A percentile compares a stretch with the other conserved stretches of the same genome.
Evolutionary conservation across 805 yeast species (phyloP).

Genomic region (Candida khao-thaluensis): DNA sequence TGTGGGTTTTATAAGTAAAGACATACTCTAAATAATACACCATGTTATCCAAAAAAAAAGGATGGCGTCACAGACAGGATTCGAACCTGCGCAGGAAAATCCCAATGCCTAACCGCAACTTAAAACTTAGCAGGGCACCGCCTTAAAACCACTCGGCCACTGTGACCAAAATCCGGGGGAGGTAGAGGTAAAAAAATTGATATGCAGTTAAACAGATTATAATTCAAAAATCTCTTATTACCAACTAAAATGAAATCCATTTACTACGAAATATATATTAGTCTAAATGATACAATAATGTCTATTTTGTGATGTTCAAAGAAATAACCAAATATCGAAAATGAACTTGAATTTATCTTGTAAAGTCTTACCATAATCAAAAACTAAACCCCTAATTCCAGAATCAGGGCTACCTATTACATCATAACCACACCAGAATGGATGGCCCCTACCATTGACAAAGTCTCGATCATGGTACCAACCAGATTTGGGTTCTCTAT

Average conservation of each 20-base stretch:
- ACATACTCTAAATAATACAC: no score
- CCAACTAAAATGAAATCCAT: no score
- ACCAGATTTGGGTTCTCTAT: constrained; percentile 26
- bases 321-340: constrained; percentile 26
- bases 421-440: constrained; percentile 37
- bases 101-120: constrained; percentile 48
- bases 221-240: no score
- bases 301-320: neutral
- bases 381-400: constrained; percentile 19
- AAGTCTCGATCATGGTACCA: constrained; percentile 23
- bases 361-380: constrained; percentile 15
- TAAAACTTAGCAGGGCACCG: constrained; percentile 71
- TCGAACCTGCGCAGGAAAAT: constrained; percentile 90
- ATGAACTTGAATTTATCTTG: constrained; percentile 18
- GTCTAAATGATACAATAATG: no score
- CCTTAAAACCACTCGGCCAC: constrained; percentile 92
- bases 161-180: constrained; percentile 43
- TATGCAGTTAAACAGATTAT: no score
- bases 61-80: constrained; percentile 96
- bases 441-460: constrained; percentile 17
- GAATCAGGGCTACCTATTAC: constrained; percentile 25
- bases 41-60: no score
- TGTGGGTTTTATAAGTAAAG: no score
- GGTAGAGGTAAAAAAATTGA: neutral
- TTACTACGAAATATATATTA: no score